Evolutionary conservation across 352 stramenopile species (phyloP).

Genomic region (Pythium rhizo-oryzae): DNA sequence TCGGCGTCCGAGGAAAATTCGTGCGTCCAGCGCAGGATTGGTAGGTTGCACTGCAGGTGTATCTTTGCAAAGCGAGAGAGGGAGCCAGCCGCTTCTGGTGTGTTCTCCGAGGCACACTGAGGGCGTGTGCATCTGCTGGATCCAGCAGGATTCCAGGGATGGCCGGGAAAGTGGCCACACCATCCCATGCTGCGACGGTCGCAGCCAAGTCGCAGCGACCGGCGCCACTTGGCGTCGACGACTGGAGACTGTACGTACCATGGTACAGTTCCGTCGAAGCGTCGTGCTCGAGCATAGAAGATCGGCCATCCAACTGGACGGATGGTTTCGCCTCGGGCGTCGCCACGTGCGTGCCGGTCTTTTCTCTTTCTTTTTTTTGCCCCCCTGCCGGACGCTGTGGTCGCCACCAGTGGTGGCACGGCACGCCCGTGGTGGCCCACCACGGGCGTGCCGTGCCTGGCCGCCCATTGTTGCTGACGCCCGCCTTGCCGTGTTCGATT

Average conservation of each 20-base stretch:
- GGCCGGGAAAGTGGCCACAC: neutral
- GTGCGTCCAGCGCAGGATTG: too few relatives aligned
- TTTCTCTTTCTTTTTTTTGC: neutral
- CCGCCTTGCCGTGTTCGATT: slow-evolving; percentile 1
- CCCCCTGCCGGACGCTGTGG: too few relatives aligned
- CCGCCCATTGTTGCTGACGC: neutral
- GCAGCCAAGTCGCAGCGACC: too few relatives aligned
- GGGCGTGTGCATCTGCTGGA: neutral
- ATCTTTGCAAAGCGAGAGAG: too few relatives aligned
- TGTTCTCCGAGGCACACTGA: too few relatives aligned
- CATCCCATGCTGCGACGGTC: neutral
- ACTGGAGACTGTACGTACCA: neutral
- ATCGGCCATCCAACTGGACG: neutral
- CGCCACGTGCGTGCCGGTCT: neutral
- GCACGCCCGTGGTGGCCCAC: too few relatives aligned
- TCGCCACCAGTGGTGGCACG: too few relatives aligned
- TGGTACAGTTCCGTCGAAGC: neutral
- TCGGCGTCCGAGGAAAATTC: too few relatives aligned
- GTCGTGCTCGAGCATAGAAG: neutral
- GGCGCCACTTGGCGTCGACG: neutral
- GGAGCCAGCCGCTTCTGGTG: too few relatives aligned
- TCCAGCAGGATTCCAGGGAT: neutral
- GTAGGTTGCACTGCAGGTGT: too few relatives aligned
- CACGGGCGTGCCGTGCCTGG: too few relatives aligned
- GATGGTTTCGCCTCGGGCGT: neutral